These are phyloP conservation scores for Clonostachys byssicola DNA, from an alignment of 2,329 filamentous ascomycete genomes.

Conservation along the genomic window DNA sequence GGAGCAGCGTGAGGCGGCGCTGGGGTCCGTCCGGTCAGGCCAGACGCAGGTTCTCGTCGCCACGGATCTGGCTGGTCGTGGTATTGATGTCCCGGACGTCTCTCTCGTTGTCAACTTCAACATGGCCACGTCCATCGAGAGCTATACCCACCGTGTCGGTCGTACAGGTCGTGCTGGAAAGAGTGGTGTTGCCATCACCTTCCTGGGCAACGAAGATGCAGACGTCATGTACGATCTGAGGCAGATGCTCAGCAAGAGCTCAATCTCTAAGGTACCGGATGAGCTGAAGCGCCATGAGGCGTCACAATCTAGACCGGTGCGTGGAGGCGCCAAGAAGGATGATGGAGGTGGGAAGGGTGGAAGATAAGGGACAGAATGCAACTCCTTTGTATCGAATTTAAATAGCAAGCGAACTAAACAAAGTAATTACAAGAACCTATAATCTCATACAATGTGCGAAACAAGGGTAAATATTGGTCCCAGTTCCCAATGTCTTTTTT, in stretches of 20 bases:
- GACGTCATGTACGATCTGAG: constrained; percentile 93
- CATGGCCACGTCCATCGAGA: constrained; percentile 91
- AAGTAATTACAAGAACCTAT: no score
- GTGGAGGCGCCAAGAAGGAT: constrained; percentile 24
- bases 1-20: constrained; percentile 91
- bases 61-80: constrained; percentile 90
- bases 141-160: constrained; percentile 94
- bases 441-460: no score
- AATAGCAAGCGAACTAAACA: background rate
- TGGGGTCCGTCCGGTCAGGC: constrained; percentile 78
- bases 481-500: no score
- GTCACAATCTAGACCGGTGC: constrained; percentile 74
- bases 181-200: constrained; percentile 93
- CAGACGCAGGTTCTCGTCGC: constrained; percentile 86
- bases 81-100: constrained; percentile 96
- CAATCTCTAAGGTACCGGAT: constrained; percentile 84
- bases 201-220: constrained; percentile 83
- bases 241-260: constrained; percentile 91
- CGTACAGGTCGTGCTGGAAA: constrained; percentile 97
- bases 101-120: constrained; percentile 97
- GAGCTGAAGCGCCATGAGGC: constrained; percentile 86
- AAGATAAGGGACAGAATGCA: no score
- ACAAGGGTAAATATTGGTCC: no score
- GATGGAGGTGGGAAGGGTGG: background rate
- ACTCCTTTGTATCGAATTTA: background rate